Conservation (phyloP, 164 flowering plant genomes). For the Aristolochia contorta region DNA sequence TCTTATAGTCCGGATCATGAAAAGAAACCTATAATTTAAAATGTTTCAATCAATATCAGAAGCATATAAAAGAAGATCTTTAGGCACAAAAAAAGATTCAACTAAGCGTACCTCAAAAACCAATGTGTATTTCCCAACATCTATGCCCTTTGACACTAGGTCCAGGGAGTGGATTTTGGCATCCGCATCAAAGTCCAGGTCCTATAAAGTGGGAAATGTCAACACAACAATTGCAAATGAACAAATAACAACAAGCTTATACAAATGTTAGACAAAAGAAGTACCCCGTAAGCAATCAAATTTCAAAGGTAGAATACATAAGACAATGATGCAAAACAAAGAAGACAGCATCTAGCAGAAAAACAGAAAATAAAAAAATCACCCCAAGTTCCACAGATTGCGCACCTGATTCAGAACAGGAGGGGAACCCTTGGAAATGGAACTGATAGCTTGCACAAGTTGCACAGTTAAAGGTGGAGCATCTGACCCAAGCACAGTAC, state of each 20-base stretch:
- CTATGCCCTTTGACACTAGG: slow-evolving; percentile 40
- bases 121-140: slow-evolving; percentile 70
- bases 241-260: too few relatives aligned
- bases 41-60: neutral
- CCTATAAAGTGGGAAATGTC: slow-evolving; percentile 29
- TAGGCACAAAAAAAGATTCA: too few relatives aligned
- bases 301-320: neutral
- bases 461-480: slow-evolving; percentile 50
- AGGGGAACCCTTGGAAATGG: slow-evolving; percentile 35
- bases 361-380: neutral
- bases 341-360: neutral
- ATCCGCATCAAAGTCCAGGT: slow-evolving; percentile 56
- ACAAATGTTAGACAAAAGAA: neutral
- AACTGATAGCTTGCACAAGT: slow-evolving; percentile 36
- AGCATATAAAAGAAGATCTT: neutral
- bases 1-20: slow-evolving; percentile 52
- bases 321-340: neutral
- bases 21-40: slow-evolving; percentile 39
- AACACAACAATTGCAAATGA: neutral
- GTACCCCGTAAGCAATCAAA: neutral
- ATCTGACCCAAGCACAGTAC: slow-evolving; percentile 50
- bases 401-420: slow-evolving; percentile 46
- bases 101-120: slow-evolving; percentile 58
- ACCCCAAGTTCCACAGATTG: neutral
- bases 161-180: slow-evolving; percentile 47